Evolutionary conservation across 805 yeast species (phyloP), one percentile per base, ranked within the genome.

Genomic region (Isabelozyma heimii): DNA sequence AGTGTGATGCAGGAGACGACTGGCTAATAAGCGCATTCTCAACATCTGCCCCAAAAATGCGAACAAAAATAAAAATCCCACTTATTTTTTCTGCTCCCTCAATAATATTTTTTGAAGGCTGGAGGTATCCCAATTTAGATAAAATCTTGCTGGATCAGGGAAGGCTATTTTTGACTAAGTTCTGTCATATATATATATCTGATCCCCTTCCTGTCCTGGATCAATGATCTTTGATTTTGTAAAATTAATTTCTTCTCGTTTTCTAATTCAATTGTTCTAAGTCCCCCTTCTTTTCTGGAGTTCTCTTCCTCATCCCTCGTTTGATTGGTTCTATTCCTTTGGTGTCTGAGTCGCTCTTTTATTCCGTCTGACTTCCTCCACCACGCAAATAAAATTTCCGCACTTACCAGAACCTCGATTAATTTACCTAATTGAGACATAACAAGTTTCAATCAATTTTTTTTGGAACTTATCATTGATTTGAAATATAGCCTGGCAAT

Each of bases 71-170:
- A 30, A 30, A 30, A 30, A 30, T 30, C 35, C 35, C 4, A 30
- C 35, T 30, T 30, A 30, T 30, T 30, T 30, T 30, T 30, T 30
- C 35, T 30, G 35, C 35, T 30, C 35, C 35, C 35, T 13, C n/a
- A 10, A 30, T 5, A 30, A 30, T 30, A 30, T 30, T 13, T 30
- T 16, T 37, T 14, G 40, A 17, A 24, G 48, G 54, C 54, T 51
- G 54, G 53, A 39, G 45, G 24, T 20, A 26, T 38, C 54, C 52
- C 43, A 35, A 46, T 51, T 35, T 37, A 46, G 52, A 20, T 38
- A 27, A 35, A 20, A n/a, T 26, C 20, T 24, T 42, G 52, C 55
- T 52, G 51, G 54, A 53, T 53, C 53, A 49, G 53, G 51, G 38
- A 27, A 30, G n/a, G 10, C 35, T 13, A 30, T 10, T 30, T 10